Base-by-base conservation (phyloP, 768 basidiomycete genomes). In the Lyophyllum decastes region DNA sequence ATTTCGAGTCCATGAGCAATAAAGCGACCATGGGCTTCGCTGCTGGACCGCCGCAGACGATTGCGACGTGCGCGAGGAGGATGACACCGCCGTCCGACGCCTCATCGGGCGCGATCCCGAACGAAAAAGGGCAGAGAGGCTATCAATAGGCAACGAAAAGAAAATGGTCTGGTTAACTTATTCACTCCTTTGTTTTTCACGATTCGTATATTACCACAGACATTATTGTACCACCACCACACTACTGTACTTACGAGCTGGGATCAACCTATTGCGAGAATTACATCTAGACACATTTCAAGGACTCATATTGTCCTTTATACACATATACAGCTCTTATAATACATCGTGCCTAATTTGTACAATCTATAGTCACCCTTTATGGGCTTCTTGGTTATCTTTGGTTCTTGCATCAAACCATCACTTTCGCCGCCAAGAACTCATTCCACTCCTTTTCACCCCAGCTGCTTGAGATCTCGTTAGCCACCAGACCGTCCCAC, bases 381-480 rank as follows among this genome's bases (percentile, higher is more conserved):
- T 11, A 41, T 10, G 40, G 40, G 40, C 21, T 14, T 34, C 33
- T 17, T 43, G 24, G 22, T 43, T 44, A 38, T 52, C 19, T 21
- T 25, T 33, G 26, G 25, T 38, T 33, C 19, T 30, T 57, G 8
- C n/a, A 9, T 70, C 72, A 82, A 26, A 74, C 76, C 40, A 54
- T 57, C 22, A 90, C 82, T 60, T 84, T 90, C 49, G 80, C 73
- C 47, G 75, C 74, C 27, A 96, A 77, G 72, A 89, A 97, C 45
- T 86, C 81, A 19, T 73, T 76, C 94, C 94, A 96, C 68, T 97
- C 90, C 40, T 78, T 77, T 66, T 88, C 81, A 4, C 82, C 88
- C 91, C 92, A 97, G 21, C 86, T 82, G 67, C 92, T 94, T 5
- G 88, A 89, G 30, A 95, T 78, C 48, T 91, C 87, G 49, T 76